Percentiles rank a stretch among this genome's conserved stretches.
Evolutionary conservation across 495 filamentous ascomycete genomes (phyloP).

Genomic region (Thozetella sp.): DNA sequence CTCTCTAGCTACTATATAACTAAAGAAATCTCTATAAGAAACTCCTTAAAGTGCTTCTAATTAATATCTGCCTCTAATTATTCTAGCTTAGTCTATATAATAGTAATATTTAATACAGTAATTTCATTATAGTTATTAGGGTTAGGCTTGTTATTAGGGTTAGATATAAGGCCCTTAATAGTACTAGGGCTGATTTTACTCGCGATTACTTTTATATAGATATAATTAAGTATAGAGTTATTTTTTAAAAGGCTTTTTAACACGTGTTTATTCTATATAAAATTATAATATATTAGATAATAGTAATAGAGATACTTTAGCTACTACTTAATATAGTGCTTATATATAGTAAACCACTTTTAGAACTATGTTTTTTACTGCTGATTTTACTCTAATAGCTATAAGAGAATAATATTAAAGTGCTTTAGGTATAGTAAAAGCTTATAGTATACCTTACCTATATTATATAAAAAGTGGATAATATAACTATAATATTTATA

Average conservation of each 20-base stretch:
- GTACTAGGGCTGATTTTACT: too few relatives aligned
- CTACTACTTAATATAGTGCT: conserved; percentile 1
- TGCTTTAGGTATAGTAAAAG: background rate
- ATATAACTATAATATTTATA: conserved; percentile 2
- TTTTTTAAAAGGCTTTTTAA: background rate
- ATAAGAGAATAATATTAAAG: conserved; percentile 1
- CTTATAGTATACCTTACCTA: background rate
- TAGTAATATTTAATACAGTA: background rate
- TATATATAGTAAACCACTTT: conserved; percentile 2
- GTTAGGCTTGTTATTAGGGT: background rate
- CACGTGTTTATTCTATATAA: conserved; percentile 2
- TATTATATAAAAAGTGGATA: background rate
- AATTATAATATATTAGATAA: conserved; percentile 2
- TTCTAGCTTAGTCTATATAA: background rate
- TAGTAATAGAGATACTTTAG: background rate
- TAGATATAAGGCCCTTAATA: conserved; percentile 4
- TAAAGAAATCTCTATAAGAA: background rate
- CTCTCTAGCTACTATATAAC: background rate
- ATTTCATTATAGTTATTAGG: conserved; percentile 4
- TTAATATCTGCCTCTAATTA: background rate
- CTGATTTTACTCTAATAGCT: background rate
- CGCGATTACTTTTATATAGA: background rate
- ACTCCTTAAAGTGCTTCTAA: background rate
- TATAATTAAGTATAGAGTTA: background rate
- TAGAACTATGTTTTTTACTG: background rate